Evolutionary conservation across 108 stramenopile species (phyloP).

Genomic region (Thalassiosira profunda): DNA sequence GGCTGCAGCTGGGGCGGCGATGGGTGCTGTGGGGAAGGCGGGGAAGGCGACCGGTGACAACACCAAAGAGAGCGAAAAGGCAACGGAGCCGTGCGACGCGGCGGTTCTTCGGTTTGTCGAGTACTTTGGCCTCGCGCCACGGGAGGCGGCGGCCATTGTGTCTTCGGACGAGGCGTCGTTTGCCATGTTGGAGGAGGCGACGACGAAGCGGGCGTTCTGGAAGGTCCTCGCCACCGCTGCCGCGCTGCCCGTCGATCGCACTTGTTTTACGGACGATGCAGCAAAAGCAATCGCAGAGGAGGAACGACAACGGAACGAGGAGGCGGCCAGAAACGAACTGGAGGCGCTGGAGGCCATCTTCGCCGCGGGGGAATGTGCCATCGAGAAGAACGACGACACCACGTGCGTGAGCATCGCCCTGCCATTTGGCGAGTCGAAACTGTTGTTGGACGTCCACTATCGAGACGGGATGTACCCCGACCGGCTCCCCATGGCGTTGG

Average conservation of each 20-base stretch:
- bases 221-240: slow-evolving; percentile 22
- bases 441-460: slow-evolving; percentile 41
- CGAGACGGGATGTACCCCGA: slow-evolving; percentile 42
- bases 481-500: slow-evolving; percentile 35
- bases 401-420: slow-evolving; percentile 42
- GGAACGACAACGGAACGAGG: slow-evolving; percentile 14
- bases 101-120: slow-evolving; percentile 25
- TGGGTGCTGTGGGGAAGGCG: not conserved
- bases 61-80: not conserved
- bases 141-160: slow-evolving; percentile 49
- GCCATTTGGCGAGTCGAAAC: slow-evolving; percentile 21
- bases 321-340: slow-evolving; percentile 64
- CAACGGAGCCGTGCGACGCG: slow-evolving; percentile 2
- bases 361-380: slow-evolving; percentile 46
- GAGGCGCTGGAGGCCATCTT: slow-evolving; percentile 84
- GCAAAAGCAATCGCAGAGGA: slow-evolving; percentile 12
- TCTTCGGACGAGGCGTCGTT: not conserved
- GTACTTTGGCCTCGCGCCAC: slow-evolving; percentile 49
- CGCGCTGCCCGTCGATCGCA: slow-evolving; percentile 20
- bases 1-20: not conserved
- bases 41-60: not conserved
- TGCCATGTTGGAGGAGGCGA: too few relatives aligned
- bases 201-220: slow-evolving; percentile 49
- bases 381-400: slow-evolving; percentile 6
- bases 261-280: slow-evolving; percentile 13